Base-by-base conservation (phyloP, 192 early-diverging fungal species). In the Diversispora epigaea region DNA sequence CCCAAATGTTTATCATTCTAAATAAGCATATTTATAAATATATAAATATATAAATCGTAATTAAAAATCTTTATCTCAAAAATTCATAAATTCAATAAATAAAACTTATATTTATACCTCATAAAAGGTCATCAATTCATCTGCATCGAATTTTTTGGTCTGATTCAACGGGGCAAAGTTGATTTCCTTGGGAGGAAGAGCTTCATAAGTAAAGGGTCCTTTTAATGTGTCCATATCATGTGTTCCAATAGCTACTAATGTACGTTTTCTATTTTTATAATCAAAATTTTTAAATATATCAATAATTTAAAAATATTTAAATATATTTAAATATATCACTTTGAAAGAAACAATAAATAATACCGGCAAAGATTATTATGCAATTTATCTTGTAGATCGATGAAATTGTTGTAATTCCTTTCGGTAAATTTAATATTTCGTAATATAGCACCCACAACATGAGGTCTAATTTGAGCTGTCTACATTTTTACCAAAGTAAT, bases 371-470 rank as follows among this genome's bases (percentile, higher is more conserved):
- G 90, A 84, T 96, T 99, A 80, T 91, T 90, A 86, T 99, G 96
- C 60, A 99, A 90, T 87, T 98, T 99, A 78, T 98, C 96, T 82
- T 99, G 98, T 55, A 98, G 84, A 71, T 98, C 96, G 75, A 99
- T 99, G 84, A 99, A 98, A 76, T 90, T 93, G 80, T 96, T 86
- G 85, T 99, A 98, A 75, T 86, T 85, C 70, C 88, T 88, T 64
- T 91, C 81, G 22, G 88, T 93, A 78, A 99, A 93, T 68, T 77
- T 85, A 55, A 99, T 86, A 74, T 93, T 87, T 74, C 98, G 90
- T 71, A 99, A 85, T 73, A 99, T 84, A 45, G 96, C 98, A 40
- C 91, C 89, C 19, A 98, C 98, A 21, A 94, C 87, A 71, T 84
- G 90, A 21, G 95, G 95, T 64, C 98, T 88, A 71, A 99, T 90